Percentiles rank a stretch among this genome's conserved stretches.
phyloP scores from a whole-genome alignment of 2,329 filamentous ascomycete species.

The Fusarium concolor region DNA sequence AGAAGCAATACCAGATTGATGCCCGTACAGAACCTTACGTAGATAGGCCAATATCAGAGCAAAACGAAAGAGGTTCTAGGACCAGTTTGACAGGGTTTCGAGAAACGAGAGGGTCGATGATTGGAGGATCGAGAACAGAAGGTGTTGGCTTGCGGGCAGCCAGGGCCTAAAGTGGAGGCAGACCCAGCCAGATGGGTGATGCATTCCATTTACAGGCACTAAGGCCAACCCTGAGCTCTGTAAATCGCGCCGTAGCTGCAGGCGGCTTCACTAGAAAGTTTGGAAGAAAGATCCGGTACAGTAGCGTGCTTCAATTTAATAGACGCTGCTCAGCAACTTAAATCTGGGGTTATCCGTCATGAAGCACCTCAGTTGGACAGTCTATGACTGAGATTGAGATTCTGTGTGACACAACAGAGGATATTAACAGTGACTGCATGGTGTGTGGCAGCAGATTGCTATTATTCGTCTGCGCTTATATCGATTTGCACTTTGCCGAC shows the following conservation, averaged over 20 bases:
- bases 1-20: conserved; percentile 35
- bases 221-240: conserved; percentile 6
- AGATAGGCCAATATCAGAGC: conserved; percentile 33
- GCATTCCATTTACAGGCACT: conserved; percentile 32
- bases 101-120: conserved; percentile 39
- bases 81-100: conserved; percentile 42
- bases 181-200: conserved; percentile 35
- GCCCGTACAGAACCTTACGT: conserved; percentile 17
- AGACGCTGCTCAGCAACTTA: not conserved
- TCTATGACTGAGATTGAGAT: not conserved
- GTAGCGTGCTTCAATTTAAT: conserved; percentile 3
- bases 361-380: not conserved
- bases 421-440: not conserved
- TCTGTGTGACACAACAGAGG: not conserved
- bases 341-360: not conserved
- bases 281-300: not conserved
- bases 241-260: conserved; percentile 17
- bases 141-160: conserved; percentile 35
- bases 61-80: conserved; percentile 44
- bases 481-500: too few relatives aligned
- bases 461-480: not conserved
- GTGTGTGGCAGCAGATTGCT: not conserved
- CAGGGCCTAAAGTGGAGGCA: conserved; percentile 34
- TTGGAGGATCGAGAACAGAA: conserved; percentile 42
- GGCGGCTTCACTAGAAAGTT: conserved; percentile 1